These are phyloP conservation scores for Paramecium bursaria DNA, from an alignment of 73 alveolate species.

Conservation along the genomic window DNA sequence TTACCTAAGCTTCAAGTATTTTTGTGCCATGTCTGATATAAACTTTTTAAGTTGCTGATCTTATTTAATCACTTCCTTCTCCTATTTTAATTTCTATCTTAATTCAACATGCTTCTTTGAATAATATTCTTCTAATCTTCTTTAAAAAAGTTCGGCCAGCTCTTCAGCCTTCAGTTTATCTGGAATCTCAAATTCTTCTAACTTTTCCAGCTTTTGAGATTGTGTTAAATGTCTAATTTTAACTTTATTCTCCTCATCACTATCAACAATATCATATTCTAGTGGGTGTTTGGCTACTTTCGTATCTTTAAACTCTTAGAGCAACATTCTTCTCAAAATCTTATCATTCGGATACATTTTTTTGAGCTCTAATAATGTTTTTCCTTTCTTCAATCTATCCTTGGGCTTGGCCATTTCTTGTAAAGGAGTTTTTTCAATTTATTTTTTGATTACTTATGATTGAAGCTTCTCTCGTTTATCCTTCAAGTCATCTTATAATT, in stretches of 20 bases:
- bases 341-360: conserved; percentile 92
- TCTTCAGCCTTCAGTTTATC: conserved; percentile 70
- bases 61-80: conserved; percentile 43
- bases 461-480: neutral
- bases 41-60: conserved; percentile 70
- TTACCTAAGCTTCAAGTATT: conserved; percentile 75
- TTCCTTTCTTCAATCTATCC: conserved; percentile 89
- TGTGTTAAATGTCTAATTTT: conserved; percentile 74
- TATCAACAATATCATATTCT: conserved; percentile 94
- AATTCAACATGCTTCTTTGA: conserved; percentile 38
- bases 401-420: conserved; percentile 89
- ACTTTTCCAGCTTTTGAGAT: conserved; percentile 73
- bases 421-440: conserved; percentile 65
- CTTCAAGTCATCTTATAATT: conserved; percentile 35
- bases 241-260: conserved; percentile 86
- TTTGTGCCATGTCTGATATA: conserved; percentile 75
- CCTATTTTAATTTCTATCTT: conserved; percentile 71
- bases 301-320: conserved; percentile 92
- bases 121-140: conserved; percentile 70
- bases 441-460: neutral
- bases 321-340: conserved; percentile 89
- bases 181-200: conserved; percentile 67
- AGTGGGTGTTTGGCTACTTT: conserved; percentile 92
- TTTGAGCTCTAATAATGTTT: conserved; percentile 79
- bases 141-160: conserved; percentile 72